Conservation (phyloP, 176 grass and related monocot species). For the Sorghum bicolor region Sorghum_bicolor_NCBIv3 NC_012878.2:52754501-52755000, state of each 20-base stretch:
- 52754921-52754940: conserved; percentile 94
- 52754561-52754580: neutral
- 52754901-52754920: conserved; percentile 71
- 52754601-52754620: conserved; percentile 92
- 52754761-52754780: conserved; percentile 93
- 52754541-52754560: neutral
- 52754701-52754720: conserved; percentile 88
- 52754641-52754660: conserved; percentile 95
- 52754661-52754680: conserved; percentile 80
- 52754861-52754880: conserved; percentile 43
- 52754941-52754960: conserved; percentile 93
- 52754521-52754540: neutral
- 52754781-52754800: conserved; percentile 55
- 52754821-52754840: neutral
- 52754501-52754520: neutral
- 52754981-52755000: conserved; percentile 86
- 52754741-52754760: conserved; percentile 86
- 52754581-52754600: neutral
- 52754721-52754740: conserved; percentile 71
- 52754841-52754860: neutral
- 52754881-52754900: conserved; percentile 99
- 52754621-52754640: conserved; percentile 83
- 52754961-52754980: conserved; percentile 80
- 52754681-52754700: conserved; percentile 86
- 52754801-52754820: neutral